Evolutionary conservation across 148 eudicot species (phyloP), one percentile per base, ranked within the genome.

Genomic region (Persicaria tinctoria): DNA sequence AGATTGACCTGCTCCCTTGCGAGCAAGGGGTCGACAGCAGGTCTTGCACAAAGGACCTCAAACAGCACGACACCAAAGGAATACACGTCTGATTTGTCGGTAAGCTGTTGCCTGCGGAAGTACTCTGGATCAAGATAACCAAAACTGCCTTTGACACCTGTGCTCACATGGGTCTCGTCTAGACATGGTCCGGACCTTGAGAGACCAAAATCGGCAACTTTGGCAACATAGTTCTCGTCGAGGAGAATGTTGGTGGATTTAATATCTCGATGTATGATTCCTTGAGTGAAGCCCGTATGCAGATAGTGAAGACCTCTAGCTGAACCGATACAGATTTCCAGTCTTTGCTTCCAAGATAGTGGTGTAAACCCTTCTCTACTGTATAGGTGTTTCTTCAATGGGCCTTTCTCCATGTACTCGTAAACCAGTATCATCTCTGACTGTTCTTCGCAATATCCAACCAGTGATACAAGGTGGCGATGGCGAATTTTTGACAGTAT

Each of bases 111-210:
- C 74, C 98, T 85, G 47, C 98, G 76, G 71, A 94, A 94, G 77
- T 94, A 94, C 62, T 94, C 98, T 0, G 98, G 98, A 78, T 94
- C 98, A 32, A 94, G 86, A 75, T 94, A 94, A 23, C 98, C 98
- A 55, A 94, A 94, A 72, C 98, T 94, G 47, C 98, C 98, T 79
- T 94, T 94, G 51, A 94, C 98, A 3, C 98, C 98, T 0, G 98
- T 94, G 87, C 98, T 94, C 48, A 94, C 98, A 74, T 94, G 98
- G 41, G 97, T 90, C 89, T 94, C 93, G 64, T 92, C 77, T 4
- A 94, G 79, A 49, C 88, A 91, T 2, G 98, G 98, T 12, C 98
- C 98, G 0, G 92, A 84, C 41, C 94, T 87, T 14, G 98, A 94
- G 59, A 94, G 87, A 20, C 98, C 98, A 50, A 94, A 94, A 86